A percentile compares a stretch with the other conserved stretches of the same genome.
Conservation (phyloP, 345 rosid genomes). For the Gossypium turneri region DNA sequence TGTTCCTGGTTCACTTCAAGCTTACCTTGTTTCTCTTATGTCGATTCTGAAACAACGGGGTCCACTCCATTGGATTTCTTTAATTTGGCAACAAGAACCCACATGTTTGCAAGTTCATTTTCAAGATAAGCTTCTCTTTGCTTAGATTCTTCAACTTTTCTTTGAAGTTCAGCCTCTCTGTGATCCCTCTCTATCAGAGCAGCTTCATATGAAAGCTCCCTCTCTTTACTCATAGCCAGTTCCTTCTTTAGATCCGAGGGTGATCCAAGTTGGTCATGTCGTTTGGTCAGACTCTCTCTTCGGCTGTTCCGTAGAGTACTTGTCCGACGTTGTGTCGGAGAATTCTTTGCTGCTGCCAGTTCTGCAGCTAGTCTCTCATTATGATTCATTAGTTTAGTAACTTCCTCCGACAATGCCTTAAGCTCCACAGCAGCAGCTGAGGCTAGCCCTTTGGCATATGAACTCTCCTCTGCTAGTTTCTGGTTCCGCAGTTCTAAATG, state of each 20-base stretch:
- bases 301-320: conserved; percentile 60
- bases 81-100: conserved; percentile 94
- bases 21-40: conserved; percentile 25
- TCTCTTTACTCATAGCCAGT: conserved; percentile 65
- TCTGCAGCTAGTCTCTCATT: conserved; percentile 77
- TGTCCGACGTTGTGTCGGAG: conserved; percentile 52
- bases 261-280: conserved; percentile 59
- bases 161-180: conserved; percentile 73
- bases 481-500: conserved; percentile 70
- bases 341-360: conserved; percentile 57
- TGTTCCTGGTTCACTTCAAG: conserved; percentile 1
- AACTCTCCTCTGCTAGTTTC: conserved; percentile 89
- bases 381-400: conserved; percentile 89
- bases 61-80: conserved; percentile 64
- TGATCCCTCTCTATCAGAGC: conserved; percentile 76
- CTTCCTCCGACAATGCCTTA: conserved; percentile 95
- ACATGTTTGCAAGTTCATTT: conserved; percentile 98
- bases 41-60: conserved; percentile 36
- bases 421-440: conserved; percentile 99
- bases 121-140: conserved; percentile 92
- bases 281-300: conserved; percentile 50
- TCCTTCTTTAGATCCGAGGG: conserved; percentile 75
- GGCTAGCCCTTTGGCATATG: conserved; percentile 96
- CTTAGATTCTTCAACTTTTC: conserved; percentile 84
- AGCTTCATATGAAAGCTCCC: conserved; percentile 82